Percentiles rank a stretch among this genome's conserved stretches.
Conservation (phyloP, 345 rosid genomes). For the Boechera stricta region DNA sequence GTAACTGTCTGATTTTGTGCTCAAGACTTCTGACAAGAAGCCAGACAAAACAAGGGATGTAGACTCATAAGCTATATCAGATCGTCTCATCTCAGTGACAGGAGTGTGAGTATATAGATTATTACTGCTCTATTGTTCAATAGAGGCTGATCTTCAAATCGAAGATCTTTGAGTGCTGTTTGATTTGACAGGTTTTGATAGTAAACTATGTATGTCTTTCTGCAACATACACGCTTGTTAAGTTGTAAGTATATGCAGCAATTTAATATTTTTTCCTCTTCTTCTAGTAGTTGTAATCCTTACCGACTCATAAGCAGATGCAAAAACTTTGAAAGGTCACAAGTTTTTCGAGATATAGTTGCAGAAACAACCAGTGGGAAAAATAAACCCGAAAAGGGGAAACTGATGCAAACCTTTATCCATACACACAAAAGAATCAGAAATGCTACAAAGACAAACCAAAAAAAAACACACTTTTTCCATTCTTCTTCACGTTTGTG, state of each 20-base stretch:
- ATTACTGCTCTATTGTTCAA: conserved; percentile 34
- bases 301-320: conserved; percentile 20
- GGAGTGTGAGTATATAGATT: conserved; percentile 36
- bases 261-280: neutral
- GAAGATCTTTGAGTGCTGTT: conserved; percentile 36
- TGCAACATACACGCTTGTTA: conserved; percentile 30
- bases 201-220: conserved; percentile 36
- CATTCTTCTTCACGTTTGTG: conserved; percentile 2
- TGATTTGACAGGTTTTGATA: conserved; percentile 41
- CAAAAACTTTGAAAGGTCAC: conserved; percentile 34
- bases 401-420: conserved; percentile 21
- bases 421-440: conserved; percentile 45
- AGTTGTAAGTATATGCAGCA: conserved; percentile 35
- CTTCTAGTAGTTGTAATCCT: neutral
- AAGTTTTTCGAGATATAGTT: conserved; percentile 35
- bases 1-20: conserved; percentile 29
- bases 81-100: conserved; percentile 27
- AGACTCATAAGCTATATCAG: conserved; percentile 26
- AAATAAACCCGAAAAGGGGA: conserved; percentile 10
- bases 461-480: conserved; percentile 35
- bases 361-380: conserved; percentile 30
- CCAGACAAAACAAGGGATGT: conserved; percentile 21
- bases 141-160: conserved; percentile 29
- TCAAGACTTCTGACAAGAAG: conserved; percentile 34
- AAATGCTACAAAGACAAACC: conserved; percentile 45